Conservation (phyloP, 495 filamentous ascomycete species). For the Talaromyces ruber region DNA sequence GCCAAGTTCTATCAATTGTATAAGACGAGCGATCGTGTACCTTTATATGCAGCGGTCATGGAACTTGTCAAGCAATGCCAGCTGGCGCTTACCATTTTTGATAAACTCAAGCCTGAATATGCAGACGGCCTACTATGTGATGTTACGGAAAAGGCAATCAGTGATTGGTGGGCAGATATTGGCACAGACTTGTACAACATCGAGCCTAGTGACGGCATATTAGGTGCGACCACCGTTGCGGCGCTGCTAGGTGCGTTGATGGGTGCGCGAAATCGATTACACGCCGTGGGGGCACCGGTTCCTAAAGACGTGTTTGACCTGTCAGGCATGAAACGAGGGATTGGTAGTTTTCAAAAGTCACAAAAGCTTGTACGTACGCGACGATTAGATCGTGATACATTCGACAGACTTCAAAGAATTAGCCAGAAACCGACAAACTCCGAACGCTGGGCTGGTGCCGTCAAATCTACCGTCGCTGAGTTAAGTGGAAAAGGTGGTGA, state of each 20-base stretch:
- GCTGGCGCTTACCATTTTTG: slow-evolving; percentile 78
- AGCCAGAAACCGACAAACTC: slow-evolving; percentile 84
- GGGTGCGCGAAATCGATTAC: slow-evolving; percentile 81
- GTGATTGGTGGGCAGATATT: slow-evolving; percentile 94
- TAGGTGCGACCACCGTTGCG: slow-evolving; percentile 88
- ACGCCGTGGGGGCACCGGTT: slow-evolving; percentile 72
- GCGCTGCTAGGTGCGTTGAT: slow-evolving; percentile 81
- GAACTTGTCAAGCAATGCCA: slow-evolving; percentile 93
- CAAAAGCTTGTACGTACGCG: slow-evolving; percentile 72
- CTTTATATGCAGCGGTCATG: slow-evolving; percentile 65
- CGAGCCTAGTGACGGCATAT: slow-evolving; percentile 83
- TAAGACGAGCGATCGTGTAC: slow-evolving; percentile 71
- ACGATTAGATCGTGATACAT: slow-evolving; percentile 71
- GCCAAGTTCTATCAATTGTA: slow-evolving; percentile 93
- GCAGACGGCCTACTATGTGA: slow-evolving; percentile 91
- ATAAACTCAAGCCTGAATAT: slow-evolving; percentile 78
- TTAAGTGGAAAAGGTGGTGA: slow-evolving; percentile 92
- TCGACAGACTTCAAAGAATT: slow-evolving; percentile 67
- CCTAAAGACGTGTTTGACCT: slow-evolving; percentile 91
- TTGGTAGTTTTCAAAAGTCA: slow-evolving; percentile 80
- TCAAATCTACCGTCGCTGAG: slow-evolving; percentile 92
- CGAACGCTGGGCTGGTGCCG: slow-evolving; percentile 76
- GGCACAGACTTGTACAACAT: slow-evolving; percentile 83
- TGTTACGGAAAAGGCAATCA: slow-evolving; percentile 80
- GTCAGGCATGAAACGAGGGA: slow-evolving; percentile 67